A percentile compares a stretch with the other conserved stretches of the same genome.
Conservation (phyloP, 345 rosid species). For the Reutealis trisperma region DNA sequence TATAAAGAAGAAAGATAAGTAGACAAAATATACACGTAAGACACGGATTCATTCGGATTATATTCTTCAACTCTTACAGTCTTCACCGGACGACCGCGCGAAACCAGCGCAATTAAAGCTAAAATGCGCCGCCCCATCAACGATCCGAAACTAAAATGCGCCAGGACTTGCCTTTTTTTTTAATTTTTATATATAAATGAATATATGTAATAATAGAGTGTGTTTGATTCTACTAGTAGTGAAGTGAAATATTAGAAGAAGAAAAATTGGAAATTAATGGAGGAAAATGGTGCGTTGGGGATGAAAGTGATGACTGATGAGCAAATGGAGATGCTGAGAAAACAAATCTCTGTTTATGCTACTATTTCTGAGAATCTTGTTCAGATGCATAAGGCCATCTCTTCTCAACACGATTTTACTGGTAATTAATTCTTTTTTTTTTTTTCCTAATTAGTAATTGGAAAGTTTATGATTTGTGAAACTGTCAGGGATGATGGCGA, state of each 20-base stretch:
- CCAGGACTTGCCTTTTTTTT: not conserved
- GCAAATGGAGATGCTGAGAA: constrained; percentile 67
- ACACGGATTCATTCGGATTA: too few species aligned
- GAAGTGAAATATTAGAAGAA: too few species aligned
- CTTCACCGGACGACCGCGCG: not conserved
- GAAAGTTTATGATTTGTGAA: too few species aligned
- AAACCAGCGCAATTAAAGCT: constrained; percentile 15
- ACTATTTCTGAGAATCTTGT: constrained; percentile 58
- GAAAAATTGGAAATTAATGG: not conserved
- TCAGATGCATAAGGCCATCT: constrained; percentile 51
- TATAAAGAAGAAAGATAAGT: too few species aligned
- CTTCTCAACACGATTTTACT: constrained; percentile 39
- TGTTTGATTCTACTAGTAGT: too few species aligned
- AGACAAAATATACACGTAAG: too few species aligned
- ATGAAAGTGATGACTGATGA: constrained; percentile 75
- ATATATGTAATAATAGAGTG: too few species aligned
- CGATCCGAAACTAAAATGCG: constrained; percentile 3
- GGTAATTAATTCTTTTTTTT: constrained; percentile 26
- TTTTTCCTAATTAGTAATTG: not conserved
- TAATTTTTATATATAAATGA: too few species aligned
- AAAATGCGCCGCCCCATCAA: not conserved
- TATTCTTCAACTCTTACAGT: not conserved
- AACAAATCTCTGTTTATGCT: constrained; percentile 64
- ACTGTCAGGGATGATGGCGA: constrained; percentile 27
- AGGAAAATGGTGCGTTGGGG: not conserved